Conservation (phyloP, 768 basidiomycete species). For the Lactarius quietus region DNA sequence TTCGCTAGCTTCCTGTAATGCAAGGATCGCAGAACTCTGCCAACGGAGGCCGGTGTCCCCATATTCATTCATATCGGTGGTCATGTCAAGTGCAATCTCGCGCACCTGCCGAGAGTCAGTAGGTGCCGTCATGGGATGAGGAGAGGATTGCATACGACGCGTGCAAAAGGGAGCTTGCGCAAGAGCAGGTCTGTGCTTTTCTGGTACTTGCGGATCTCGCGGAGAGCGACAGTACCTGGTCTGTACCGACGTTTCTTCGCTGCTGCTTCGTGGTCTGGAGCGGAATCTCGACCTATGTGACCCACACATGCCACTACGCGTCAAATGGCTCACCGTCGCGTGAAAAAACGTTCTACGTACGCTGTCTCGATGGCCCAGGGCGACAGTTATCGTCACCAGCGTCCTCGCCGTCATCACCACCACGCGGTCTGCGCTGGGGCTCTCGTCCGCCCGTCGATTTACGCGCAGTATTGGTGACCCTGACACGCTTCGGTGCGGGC, state of each 20-base stretch:
- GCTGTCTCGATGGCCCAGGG: constrained; percentile 18
- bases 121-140: background rate
- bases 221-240: constrained; percentile 85
- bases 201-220: constrained; percentile 93
- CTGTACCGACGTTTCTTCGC: constrained; percentile 56
- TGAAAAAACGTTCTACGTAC: constrained; percentile 9
- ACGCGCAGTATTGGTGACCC: constrained; percentile 56
- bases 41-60: constrained; percentile 70
- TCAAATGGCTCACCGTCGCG: constrained; percentile 1
- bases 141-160: constrained; percentile 58
- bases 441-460: constrained; percentile 68
- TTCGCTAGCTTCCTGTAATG: constrained; percentile 95
- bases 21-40: constrained; percentile 93
- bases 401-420: background rate
- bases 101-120: constrained; percentile 59
- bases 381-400: constrained; percentile 11
- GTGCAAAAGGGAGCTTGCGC: constrained; percentile 86
- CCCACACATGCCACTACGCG: background rate
- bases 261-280: constrained; percentile 36
- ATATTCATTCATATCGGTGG: constrained; percentile 66
- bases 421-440: constrained; percentile 7
- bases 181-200: constrained; percentile 88
- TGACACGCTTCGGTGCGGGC: constrained; percentile 44
- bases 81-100: constrained; percentile 91
- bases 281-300: constrained; percentile 12